Percentiles rank a stretch among this genome's conserved stretches.
Conservation (phyloP, 495 filamentous ascomycete genomes). For the Penicillium flavigenum region DNA sequence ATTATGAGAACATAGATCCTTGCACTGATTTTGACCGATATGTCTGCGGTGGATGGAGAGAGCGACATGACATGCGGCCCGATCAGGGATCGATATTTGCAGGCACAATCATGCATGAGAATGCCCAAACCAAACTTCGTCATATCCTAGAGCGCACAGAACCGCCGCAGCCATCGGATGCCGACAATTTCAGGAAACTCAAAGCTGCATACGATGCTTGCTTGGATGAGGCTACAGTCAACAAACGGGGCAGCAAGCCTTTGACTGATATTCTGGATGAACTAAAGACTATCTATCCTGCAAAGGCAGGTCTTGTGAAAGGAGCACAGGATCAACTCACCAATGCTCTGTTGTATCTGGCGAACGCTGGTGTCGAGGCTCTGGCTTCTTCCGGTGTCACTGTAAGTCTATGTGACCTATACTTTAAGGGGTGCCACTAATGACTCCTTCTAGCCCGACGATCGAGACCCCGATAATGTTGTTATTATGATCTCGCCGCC, state of each 20-base stretch:
- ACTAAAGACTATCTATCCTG: constrained; percentile 55
- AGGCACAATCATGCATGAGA: constrained; percentile 58
- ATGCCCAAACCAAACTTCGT: constrained; percentile 57
- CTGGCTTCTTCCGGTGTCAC: constrained; percentile 48
- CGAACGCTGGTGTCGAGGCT: constrained; percentile 50
- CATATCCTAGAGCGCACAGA: constrained; percentile 63
- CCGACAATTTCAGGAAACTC: constrained; percentile 65
- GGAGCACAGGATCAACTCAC: constrained; percentile 46
- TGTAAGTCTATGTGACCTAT: constrained; percentile 35
- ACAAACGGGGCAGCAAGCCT: constrained; percentile 54
- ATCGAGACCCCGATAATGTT: constrained; percentile 64
- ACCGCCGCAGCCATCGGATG: constrained; percentile 50
- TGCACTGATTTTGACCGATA: constrained; percentile 68
- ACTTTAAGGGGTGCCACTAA: neutral
- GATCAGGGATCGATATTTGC: constrained; percentile 62
- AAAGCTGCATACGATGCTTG: constrained; percentile 64
- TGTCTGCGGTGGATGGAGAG: constrained; percentile 67
- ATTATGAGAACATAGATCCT: constrained; percentile 62
- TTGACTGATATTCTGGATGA: constrained; percentile 49
- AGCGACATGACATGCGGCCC: constrained; percentile 63
- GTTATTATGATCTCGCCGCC: constrained; percentile 57
- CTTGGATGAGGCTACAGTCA: constrained; percentile 56
- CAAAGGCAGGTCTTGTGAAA: constrained; percentile 38
- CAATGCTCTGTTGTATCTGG: constrained; percentile 53
- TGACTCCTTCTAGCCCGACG: constrained; percentile 45